Evolutionary conservation across 1,284 basidiomycete species (phyloP).

Genomic region (Cutaneotrichosporon dermatis): DNA sequence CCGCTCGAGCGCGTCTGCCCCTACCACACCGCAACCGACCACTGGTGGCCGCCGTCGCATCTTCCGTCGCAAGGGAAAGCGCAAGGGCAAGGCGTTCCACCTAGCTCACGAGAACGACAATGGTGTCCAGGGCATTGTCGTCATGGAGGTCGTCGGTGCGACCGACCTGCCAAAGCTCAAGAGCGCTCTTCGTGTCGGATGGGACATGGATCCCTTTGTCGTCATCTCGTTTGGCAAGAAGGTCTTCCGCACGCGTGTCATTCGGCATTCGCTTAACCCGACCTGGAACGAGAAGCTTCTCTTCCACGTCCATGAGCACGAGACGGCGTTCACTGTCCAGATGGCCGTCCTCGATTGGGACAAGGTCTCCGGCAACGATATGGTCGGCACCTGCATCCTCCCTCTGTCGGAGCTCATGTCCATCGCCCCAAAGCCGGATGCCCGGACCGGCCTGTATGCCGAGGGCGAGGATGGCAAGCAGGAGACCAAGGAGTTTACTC

Average conservation of each 20-base stretch:
- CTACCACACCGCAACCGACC: background rate
- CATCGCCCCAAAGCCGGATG: constrained; percentile 67
- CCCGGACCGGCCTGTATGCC: constrained; percentile 67
- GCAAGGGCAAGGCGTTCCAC: constrained; percentile 1
- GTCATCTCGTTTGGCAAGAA: constrained; percentile 96
- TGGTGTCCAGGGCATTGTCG: constrained; percentile 82
- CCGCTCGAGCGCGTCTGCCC: constrained; percentile 3
- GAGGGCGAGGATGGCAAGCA: constrained; percentile 55
- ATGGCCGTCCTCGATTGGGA: constrained; percentile 91
- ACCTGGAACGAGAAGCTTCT: constrained; percentile 93
- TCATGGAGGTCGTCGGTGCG: constrained; percentile 69
- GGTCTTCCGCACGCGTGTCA: constrained; percentile 87
- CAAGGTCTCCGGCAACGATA: constrained; percentile 73
- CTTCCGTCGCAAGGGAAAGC: constrained; percentile 12
- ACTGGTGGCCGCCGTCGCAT: background rate
- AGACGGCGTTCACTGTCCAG: constrained; percentile 69
- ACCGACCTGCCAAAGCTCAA: constrained; percentile 77
- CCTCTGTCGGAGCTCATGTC: constrained; percentile 67
- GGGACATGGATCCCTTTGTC: constrained; percentile 95
- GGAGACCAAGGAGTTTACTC: constrained; percentile 64
- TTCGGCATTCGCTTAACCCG: constrained; percentile 82
- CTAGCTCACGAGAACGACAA: constrained; percentile 20
- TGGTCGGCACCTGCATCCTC: constrained; percentile 69
- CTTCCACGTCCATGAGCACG: constrained; percentile 88
- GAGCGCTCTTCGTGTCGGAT: constrained; percentile 56